Base-by-base conservation (phyloP, 2,329 filamentous ascomycete species). In the Coniochaeta sp. region DNA sequence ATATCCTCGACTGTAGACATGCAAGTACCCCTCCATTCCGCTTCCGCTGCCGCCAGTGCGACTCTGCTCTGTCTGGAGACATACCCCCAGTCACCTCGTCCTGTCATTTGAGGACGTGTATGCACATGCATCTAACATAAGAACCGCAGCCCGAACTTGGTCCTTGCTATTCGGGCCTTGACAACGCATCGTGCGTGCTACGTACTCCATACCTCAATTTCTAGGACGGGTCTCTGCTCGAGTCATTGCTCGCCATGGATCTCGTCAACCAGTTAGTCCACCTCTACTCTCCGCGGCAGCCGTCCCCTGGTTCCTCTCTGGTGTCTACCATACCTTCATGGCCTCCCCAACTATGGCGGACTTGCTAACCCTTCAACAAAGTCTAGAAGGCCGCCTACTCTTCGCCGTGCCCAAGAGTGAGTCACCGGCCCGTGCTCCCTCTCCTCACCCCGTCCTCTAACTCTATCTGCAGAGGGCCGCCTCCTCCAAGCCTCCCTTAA, bases 381-480 rank as follows among this genome's bases (percentile, higher is more conserved):
- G 92, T 79, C 83, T 97, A 72, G 91, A 95, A 81, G 93, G 93
- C 71, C 89, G 95, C 66, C 84, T 98, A 60, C 85, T 98, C 64
- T 97, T 99, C 73, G 95, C 95, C 63, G 91, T 99, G n/a, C 95
- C 95, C 62, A 99, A 99, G 80, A 99, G 91, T 93, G 79, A 80
- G 90, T 86, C 60, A 24, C 55, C 55, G 19, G 10, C 19, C 9
- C 16, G 6, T 54, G 2, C 40, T 24, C 62, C 6, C 3, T 26
- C 7, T 16, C n/a, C 56, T 22, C 22, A 54, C 24, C 22, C n/a
- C 44, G 28, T 34, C n/a, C 6, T 58, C 68, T 70, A 65, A 69
- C 65, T 59, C 55, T 59, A 57, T 62, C 40, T 44, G 3, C 70
- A 96, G 92, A 99, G 89, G 95, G 95, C 65, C 90, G 95, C 60